Base-by-base conservation (phyloP, 1,284 basidiomycete species). In the Ganoderma resinaceum region DNA sequence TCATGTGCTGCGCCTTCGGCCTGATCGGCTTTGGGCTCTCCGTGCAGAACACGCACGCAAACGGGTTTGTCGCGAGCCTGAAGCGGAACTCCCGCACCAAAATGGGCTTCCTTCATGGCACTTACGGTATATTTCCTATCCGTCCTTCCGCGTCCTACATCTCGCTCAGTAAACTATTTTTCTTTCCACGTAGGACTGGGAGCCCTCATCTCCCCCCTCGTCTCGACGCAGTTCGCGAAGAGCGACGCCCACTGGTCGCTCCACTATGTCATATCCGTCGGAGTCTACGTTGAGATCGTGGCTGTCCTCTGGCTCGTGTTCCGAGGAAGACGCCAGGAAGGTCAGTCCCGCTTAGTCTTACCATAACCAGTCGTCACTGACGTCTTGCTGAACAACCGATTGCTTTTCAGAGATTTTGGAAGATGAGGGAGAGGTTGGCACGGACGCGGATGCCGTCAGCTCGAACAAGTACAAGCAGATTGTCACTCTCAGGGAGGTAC, bases 1-100 rank as follows among this genome's bases (percentile, higher is more conserved):
- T 89, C 4, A 89, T 92, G 74, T 85, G 89, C 57, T 74, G 89
- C 55, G 85, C 86, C 0, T 93, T 85, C 73, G 75, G 82, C 3
- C 81, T 92, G 66, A 87, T 86, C 65, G 92, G 92, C 1, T 84
- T 89, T 67, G 91, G 89, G 0, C 78, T 89, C n/a, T 72, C 70
- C 26, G 53, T 76, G 42, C 75, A 89, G 83, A 84, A 87, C 67
- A 86, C 88, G 0, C 87, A 88, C 77, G 83, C 85, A 1, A 90
- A 88, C 71, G 86, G 85, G 0, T 88, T 85, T 69, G 84, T 87
- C 1, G 85, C 84, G 11, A 81, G 80, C 26, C 76, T 87, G 18
- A 79, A 80, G 62, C 74, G 81, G 23, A 78, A 85, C 64, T 78
- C 83, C 0, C 80, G 82, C 38, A 76, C 83, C 1, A 86, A 87